Evolutionary conservation across 495 filamentous ascomycete genomes (phyloP), one percentile per base, ranked within the genome.

Genomic region (Cetradonia linearis): DNA sequence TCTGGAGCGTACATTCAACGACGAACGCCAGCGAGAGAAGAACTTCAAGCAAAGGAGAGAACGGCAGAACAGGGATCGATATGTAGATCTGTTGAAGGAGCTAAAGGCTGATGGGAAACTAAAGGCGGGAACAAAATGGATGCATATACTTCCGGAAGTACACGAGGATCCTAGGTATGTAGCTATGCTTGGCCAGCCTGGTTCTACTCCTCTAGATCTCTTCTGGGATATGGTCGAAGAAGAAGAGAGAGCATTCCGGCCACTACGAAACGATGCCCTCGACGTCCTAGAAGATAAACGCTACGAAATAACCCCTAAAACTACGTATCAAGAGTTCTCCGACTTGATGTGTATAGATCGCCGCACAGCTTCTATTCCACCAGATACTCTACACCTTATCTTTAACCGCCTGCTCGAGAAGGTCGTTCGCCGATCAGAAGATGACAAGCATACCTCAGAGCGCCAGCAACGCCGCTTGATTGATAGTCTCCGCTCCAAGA

Each of bases 161-260:
- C 81, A 87, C 63, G 77, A 87, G 65, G 93, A 97, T 65, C 79
- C 87, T 49, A 85, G 90, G 59, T 97, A 94, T 73, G 80, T 77
- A 67, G 87, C 83, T 52, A 87, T 96, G 74, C 81, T 93, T 34
- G 93, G 91, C 47, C 89, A 93, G 65, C 68, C 83, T 46, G 94
- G 94, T 56, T 96, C 93, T 5, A 87, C 83, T 5, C 88, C 92
- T n/a, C 77, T 95, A 62, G 93, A 99, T 60, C 76, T 99, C 10
- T 95, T 97, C 73, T 96, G 94, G 92, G 94, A 99, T 72, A 79
- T 91, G 54, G 81, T 97, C 18, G 92, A 96, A 69, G 92, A 96
- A 71, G 90, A 96, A 72, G 91, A 97, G 62, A 81, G 86, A 54
- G 83, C 84, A 23, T 74, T 97, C 18, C 85, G 94, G 46, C 81